Percentiles rank a stretch among this genome's conserved stretches.
phyloP scores from a whole-genome alignment of 2,329 filamentous ascomycete species.

The Gliomastix tumulicola region DNA sequence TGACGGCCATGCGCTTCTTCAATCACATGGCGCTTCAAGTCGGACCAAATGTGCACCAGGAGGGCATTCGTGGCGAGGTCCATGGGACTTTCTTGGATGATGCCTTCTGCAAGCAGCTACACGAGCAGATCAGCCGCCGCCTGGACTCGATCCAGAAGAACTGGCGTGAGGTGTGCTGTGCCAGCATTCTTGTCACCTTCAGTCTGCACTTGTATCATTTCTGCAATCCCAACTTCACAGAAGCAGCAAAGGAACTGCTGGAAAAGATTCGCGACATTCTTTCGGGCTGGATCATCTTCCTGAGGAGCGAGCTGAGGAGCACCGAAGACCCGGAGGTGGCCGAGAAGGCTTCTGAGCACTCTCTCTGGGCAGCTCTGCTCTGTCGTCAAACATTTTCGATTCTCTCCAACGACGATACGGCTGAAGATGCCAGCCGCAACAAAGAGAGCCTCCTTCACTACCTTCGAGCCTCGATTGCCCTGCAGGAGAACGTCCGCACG shows the following conservation, averaged over 20 bases:
- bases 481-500: constrained; percentile 16
- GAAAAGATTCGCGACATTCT: constrained; percentile 31
- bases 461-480: constrained; percentile 14
- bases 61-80: constrained; percentile 28
- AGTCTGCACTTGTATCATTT: constrained; percentile 27
- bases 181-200: constrained; percentile 50
- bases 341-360: constrained; percentile 25
- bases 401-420: not conserved
- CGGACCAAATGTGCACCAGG: constrained; percentile 33
- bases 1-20: constrained; percentile 41
- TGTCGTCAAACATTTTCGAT: constrained; percentile 34
- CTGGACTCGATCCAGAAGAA: constrained; percentile 41
- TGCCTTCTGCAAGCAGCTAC: constrained; percentile 38
- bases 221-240: constrained; percentile 2
- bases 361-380: constrained; percentile 48
- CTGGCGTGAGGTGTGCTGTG: constrained; percentile 51
- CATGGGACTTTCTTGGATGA: constrained; percentile 44
- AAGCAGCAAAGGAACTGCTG: constrained; percentile 24
- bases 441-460: constrained; percentile 8
- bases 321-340: constrained; percentile 26
- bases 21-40: constrained; percentile 44
- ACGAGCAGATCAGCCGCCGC: constrained; percentile 33
- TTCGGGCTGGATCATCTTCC: constrained; percentile 37
- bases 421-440: not conserved
- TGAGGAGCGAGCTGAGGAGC: constrained; percentile 36